Evolutionary conservation across 2,329 filamentous ascomycete genomes (phyloP).

Genomic region (Colletotrichum navitas): DNA sequence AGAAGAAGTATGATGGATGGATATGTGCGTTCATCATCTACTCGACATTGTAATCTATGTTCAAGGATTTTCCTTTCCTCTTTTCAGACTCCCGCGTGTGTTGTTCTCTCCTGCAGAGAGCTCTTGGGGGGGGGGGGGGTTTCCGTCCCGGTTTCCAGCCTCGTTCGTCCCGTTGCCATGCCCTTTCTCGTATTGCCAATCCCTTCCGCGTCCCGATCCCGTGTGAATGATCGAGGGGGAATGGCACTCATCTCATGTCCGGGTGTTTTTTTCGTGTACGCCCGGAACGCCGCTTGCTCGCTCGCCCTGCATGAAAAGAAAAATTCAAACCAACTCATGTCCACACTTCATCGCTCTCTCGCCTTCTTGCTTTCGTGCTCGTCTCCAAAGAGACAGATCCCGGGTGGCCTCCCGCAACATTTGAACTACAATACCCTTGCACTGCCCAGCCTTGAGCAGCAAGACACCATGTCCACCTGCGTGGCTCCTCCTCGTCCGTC

Average conservation of each 20-base stretch:
- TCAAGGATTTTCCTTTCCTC: background rate
- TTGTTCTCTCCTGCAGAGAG: background rate
- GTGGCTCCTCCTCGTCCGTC: background rate
- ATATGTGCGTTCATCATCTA: background rate
- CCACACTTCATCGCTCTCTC: background rate
- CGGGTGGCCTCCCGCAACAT: background rate
- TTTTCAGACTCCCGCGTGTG: background rate
- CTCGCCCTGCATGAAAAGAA: constrained; percentile 9
- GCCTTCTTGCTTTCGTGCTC: background rate
- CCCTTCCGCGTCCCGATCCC: background rate
- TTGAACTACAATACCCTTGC: no score
- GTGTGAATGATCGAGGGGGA: background rate
- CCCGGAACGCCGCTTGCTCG: constrained; percentile 30
- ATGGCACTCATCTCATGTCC: constrained; percentile 9
- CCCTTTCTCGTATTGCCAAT: background rate
- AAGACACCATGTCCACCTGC: no score
- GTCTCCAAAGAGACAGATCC: background rate
- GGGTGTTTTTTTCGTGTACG: constrained; percentile 36
- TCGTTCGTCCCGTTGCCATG: background rate
- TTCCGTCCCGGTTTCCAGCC: background rate
- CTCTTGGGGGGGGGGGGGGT: background rate
- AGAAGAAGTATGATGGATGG: background rate
- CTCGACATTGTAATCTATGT: constrained; percentile 26
- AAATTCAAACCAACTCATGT: background rate
- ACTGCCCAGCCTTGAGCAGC: background rate